These are phyloP conservation scores for Coniosporium apollinis DNA, from an alignment of 495 filamentous ascomycete genomes.

Conservation along the genomic window DNA sequence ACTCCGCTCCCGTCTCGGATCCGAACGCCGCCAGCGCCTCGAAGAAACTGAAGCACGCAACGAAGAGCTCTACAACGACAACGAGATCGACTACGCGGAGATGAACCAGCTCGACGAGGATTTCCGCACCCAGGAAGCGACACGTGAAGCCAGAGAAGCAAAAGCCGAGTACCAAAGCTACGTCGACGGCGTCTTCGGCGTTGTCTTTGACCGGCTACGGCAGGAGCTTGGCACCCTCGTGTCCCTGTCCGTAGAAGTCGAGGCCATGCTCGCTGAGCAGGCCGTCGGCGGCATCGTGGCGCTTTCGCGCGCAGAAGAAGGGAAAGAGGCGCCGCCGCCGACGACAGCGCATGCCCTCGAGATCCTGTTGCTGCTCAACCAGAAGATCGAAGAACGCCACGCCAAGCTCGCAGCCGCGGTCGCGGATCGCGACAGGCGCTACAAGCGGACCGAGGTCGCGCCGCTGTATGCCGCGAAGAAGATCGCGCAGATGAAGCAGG, in stretches of 20 bases:
- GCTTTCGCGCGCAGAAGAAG: too few relatives aligned
- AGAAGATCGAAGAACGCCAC: constrained; percentile 18
- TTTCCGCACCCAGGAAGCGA: constrained; percentile 35
- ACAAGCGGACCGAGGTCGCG: constrained; percentile 22
- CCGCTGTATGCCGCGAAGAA: constrained; percentile 21
- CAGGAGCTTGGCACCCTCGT: constrained; percentile 35
- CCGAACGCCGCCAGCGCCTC: constrained; percentile 33
- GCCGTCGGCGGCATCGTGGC: constrained; percentile 5
- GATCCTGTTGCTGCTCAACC: constrained; percentile 14
- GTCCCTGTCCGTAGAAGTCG: constrained; percentile 28
- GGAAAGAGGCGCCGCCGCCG: constrained; percentile 2
- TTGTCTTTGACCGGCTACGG: constrained; percentile 34
- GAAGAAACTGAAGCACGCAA: constrained; percentile 37
- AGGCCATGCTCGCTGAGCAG: constrained; percentile 1
- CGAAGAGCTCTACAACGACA: constrained; percentile 39
- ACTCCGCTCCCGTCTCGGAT: constrained; percentile 29
- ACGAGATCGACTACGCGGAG: constrained; percentile 45
- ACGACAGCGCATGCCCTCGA: constrained; percentile 8
- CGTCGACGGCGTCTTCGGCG: constrained; percentile 33
- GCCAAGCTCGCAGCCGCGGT: constrained; percentile 19
- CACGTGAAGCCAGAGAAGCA: constrained; percentile 38
- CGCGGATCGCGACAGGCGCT: constrained; percentile 21
- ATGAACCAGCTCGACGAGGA: constrained; percentile 43
- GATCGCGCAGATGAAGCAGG: constrained; percentile 23
- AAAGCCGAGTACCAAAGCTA: constrained; percentile 40